Conservation (phyloP, 2,329 filamentous ascomycete genomes). For the Ceratocystis colombiana region DNA sequence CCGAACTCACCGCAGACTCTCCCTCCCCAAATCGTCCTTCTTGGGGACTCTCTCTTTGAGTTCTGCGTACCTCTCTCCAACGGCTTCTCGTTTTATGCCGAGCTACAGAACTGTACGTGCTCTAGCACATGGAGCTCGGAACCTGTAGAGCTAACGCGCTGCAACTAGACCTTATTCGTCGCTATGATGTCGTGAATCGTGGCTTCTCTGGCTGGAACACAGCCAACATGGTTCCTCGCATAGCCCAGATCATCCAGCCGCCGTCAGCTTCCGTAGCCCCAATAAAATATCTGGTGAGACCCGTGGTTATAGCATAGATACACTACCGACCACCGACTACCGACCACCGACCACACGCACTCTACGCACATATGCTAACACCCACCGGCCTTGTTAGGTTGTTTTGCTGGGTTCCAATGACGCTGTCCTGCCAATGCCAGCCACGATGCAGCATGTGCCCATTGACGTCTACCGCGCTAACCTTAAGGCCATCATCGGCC, state of each 20-base stretch:
- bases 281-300: conserved; percentile 56
- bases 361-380: not conserved
- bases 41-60: conserved; percentile 85
- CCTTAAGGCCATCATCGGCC: conserved; percentile 58
- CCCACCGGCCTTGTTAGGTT: conserved; percentile 39
- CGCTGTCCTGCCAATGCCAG: conserved; percentile 54
- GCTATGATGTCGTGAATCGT: conserved; percentile 77
- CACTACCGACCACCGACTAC: too few relatives aligned
- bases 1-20: not conserved
- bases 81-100: conserved; percentile 66
- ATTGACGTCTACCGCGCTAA: conserved; percentile 67
- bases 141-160: not conserved
- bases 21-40: conserved; percentile 64
- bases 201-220: conserved; percentile 84
- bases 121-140: not conserved
- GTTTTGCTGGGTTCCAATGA: conserved; percentile 89
- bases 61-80: conserved; percentile 48
- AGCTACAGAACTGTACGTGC: conserved; percentile 55
- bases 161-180: conserved; percentile 56
- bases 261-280: conserved; percentile 46
- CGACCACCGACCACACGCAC: too few relatives aligned
- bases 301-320: too few relatives aligned
- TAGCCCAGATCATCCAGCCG: conserved; percentile 62
- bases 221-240: conserved; percentile 56
- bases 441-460: conserved; percentile 63